These are phyloP conservation scores for Verticillium tricorpus DNA, from an alignment of 2,329 filamentous ascomycete genomes.

Conservation along the genomic window DNA sequence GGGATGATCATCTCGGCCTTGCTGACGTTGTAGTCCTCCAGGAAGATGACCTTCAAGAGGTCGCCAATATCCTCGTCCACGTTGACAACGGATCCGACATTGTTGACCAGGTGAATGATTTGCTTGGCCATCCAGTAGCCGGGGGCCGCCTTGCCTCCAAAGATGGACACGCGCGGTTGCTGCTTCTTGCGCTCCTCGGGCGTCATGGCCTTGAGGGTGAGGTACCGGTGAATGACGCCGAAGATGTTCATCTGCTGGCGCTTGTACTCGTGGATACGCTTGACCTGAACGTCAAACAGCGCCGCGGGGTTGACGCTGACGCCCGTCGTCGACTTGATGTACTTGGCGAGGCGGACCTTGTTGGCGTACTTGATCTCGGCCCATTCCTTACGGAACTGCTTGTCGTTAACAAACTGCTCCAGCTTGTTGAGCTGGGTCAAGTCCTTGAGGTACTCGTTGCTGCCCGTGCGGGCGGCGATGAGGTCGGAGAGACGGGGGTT, in stretches of 20 bases:
- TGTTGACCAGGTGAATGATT: slow-evolving; percentile 94
- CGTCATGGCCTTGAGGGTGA: slow-evolving; percentile 80
- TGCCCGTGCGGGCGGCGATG: slow-evolving; percentile 84
- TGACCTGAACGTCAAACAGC: slow-evolving; percentile 96
- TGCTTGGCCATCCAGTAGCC: slow-evolving; percentile 99
- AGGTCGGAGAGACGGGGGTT: slow-evolving; percentile 89
- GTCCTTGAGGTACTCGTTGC: slow-evolving; percentile 83
- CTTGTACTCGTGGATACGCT: slow-evolving; percentile 99
- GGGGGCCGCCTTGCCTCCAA: slow-evolving; percentile 94
- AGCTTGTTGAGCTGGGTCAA: slow-evolving; percentile 81
- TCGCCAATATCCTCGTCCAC: slow-evolving; percentile 89
- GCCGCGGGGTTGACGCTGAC: slow-evolving; percentile 81
- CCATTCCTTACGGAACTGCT: slow-evolving; percentile 90
- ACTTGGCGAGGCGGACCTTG: slow-evolving; percentile 86
- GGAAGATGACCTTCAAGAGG: slow-evolving; percentile 91
- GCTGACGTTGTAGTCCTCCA: slow-evolving; percentile 98
- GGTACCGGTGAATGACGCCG: slow-evolving; percentile 91
- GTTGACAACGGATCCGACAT: slow-evolving; percentile 85
- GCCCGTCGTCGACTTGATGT: slow-evolving; percentile 78
- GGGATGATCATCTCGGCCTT: slow-evolving; percentile 97
- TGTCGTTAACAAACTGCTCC: slow-evolving; percentile 78
- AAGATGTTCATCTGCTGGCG: slow-evolving; percentile 99
- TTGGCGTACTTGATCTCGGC: slow-evolving; percentile 94
- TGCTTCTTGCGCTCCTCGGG: slow-evolving; percentile 82
- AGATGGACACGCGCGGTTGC: slow-evolving; percentile 86